Conservation (phyloP, 208 protist genomes). For the Acanthamoeba royreba region DNA sequence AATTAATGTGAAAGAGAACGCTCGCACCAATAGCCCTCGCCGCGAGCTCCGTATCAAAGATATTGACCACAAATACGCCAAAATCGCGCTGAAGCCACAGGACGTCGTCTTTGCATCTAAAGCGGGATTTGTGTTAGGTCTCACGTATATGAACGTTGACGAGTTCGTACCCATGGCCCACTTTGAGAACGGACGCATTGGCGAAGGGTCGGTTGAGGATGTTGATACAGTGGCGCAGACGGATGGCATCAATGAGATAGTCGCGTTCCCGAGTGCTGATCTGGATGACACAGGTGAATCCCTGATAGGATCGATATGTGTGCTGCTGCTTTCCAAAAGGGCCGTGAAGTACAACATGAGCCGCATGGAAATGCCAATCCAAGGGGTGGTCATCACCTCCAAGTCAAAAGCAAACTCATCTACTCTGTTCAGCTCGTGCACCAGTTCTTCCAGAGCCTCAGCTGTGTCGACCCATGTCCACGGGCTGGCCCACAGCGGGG, state of each 20-base stretch:
- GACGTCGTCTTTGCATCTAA: conserved; percentile 90
- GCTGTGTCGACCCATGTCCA: conserved; percentile 63
- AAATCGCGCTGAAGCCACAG: conserved; percentile 96
- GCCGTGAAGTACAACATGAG: conserved; percentile 78
- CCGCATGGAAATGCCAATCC: conserved; percentile 86
- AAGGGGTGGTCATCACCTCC: background rate
- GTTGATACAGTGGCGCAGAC: conserved; percentile 87
- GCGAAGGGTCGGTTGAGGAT: conserved; percentile 88
- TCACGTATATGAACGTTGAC: background rate
- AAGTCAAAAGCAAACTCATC: conserved; percentile 91
- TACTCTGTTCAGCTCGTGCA: conserved; percentile 1
- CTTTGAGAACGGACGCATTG: conserved; percentile 71
- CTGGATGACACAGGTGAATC: conserved; percentile 97
- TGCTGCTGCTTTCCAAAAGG: background rate
- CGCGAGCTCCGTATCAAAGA: conserved; percentile 97
- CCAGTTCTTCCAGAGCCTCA: conserved; percentile 49
- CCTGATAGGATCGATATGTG: conserved; percentile 74
- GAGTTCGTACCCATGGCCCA: background rate
- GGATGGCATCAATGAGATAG: conserved; percentile 95
- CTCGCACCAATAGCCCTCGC: too few species aligned
- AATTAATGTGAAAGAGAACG: conserved; percentile 85
- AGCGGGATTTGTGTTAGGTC: background rate
- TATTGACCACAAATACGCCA: conserved; percentile 96
- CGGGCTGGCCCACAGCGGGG: conserved; percentile 62
- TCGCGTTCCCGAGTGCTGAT: conserved; percentile 93